phyloP scores from a whole-genome alignment of 345 rosid genomes.

The Gynandropsis gynandra region DNA sequence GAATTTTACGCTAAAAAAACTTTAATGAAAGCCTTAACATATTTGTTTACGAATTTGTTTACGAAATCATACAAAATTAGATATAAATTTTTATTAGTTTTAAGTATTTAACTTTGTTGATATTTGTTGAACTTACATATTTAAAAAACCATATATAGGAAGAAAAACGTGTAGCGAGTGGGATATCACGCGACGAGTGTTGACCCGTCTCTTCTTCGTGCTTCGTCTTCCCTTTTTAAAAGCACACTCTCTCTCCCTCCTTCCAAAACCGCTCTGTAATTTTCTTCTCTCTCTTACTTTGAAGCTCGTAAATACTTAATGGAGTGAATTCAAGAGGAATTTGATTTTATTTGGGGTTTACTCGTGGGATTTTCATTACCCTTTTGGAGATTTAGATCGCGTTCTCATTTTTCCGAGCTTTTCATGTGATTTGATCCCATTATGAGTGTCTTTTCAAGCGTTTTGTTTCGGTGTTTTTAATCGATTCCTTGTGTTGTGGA shows the following conservation, averaged over 20 bases:
- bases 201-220: conserved; percentile 25
- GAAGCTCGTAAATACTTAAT: conserved; percentile 11
- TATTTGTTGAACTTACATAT: no score
- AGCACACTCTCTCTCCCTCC: conserved; percentile 12
- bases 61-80: no score
- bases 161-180: conserved; percentile 28
- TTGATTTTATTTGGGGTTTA: conserved; percentile 1
- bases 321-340: conserved; percentile 14
- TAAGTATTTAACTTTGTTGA: no score
- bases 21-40: no score
- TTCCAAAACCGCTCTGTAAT: conserved; percentile 1
- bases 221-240: conserved; percentile 18
- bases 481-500: conserved; percentile 15
- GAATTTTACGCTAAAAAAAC: conserved; percentile 14
- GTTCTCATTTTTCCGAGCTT: background rate
- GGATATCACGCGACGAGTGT: conserved; percentile 28
- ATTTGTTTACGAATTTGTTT: no score
- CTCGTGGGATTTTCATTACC: background rate
- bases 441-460: conserved; percentile 17
- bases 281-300: conserved; percentile 6
- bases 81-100: no score
- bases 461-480: no score
- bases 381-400: conserved; percentile 6
- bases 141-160: conserved; percentile 4
- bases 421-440: conserved; percentile 1